Evolutionary conservation across 805 yeast species (phyloP).

Genomic region (Candida xiaguanensis): DNA sequence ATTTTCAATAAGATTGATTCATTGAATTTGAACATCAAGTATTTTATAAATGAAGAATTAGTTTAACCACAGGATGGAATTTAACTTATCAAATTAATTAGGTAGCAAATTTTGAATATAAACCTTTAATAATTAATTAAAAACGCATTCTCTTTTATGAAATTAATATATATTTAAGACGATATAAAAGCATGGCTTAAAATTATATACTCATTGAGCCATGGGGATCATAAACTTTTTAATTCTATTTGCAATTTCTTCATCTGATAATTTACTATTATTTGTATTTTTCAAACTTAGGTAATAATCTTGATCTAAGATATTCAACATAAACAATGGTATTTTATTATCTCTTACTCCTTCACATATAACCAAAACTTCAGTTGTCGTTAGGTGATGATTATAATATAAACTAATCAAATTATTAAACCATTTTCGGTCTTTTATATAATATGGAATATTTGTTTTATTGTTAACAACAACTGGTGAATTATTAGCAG

Average conservation of each 20-base stretch:
- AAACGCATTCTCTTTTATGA: too few species aligned
- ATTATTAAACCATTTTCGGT: conserved; percentile 35
- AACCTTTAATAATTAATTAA: too few species aligned
- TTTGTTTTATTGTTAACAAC: conserved; percentile 20
- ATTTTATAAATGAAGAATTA: too few species aligned
- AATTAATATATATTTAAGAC: too few species aligned
- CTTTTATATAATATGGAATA: conserved; percentile 29
- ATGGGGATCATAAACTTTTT: conserved; percentile 34
- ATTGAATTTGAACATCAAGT: too few species aligned
- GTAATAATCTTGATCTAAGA: conserved; percentile 28
- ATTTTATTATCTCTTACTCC: conserved; percentile 37
- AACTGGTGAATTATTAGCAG: conserved; percentile 29
- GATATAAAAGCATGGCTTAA: too few species aligned
- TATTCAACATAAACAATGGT: conserved; percentile 33
- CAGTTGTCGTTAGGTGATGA: conserved; percentile 23
- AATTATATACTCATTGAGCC: conserved; percentile 16
- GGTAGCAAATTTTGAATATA: too few species aligned
- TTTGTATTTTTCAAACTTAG: conserved; percentile 12
- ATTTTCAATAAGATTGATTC: too few species aligned
- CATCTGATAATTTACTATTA: conserved; percentile 13
- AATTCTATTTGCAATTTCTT: conserved; percentile 28
- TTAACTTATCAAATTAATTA: too few species aligned
- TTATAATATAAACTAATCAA: conserved; percentile 25
- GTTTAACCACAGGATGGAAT: too few species aligned
- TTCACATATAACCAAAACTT: conserved; percentile 30